Base-by-base conservation (phyloP, 2,329 filamentous ascomycete genomes). In the Trichoderma asperellum region DNA sequence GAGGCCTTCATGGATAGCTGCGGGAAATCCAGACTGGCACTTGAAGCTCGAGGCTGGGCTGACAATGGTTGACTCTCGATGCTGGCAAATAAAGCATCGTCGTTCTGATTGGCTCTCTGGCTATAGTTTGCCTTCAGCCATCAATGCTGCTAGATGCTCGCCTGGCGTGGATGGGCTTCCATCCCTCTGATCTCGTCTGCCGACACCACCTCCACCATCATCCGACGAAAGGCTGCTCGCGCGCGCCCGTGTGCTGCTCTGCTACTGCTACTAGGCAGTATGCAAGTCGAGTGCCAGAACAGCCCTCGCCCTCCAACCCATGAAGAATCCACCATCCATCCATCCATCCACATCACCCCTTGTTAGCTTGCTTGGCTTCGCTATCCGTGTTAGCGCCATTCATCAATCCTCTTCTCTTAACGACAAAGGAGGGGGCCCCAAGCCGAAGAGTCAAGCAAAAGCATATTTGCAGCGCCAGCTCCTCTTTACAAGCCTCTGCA, bases 401-500 rank as follows among this genome's bases (percentile, higher is more conserved):
- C 14, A 34, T 47, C 6, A 27, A 34, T 24, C 14, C 21, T 55
- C 35, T 64, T 27, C 49, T 29, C 34, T 55, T n/a, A n/a, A 27
- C 55, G 21, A 49, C 21, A 18, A 43, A 67, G 40, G 55, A 56
- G 55, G 43, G 63, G 37, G 21, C 21, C 40, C 40, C 37, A 16
- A 52, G 29, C 4, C 29, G n/a, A 47, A 18, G 52, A 58, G 37
- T 24, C 1, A n/a, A 8, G 14, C 18, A 52, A 67, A 67, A 58
- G 55, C 64, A 59, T 67, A 59, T 59, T 67, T 58, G 64, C 64
- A 56, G 43, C 62, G 47, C 58, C 66, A 35, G 29, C 66, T 68
- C 52, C 59, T 68, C 58, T 40, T 34, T 53, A 12, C 65, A 60
- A 68, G 56, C 65, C 66, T 68, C 58, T 49, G 66, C 34, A 37